Evolutionary conservation across 768 basidiomycete species (phyloP), one percentile per base, ranked within the genome.

Genomic region (Psilocybe cubensis): DNA sequence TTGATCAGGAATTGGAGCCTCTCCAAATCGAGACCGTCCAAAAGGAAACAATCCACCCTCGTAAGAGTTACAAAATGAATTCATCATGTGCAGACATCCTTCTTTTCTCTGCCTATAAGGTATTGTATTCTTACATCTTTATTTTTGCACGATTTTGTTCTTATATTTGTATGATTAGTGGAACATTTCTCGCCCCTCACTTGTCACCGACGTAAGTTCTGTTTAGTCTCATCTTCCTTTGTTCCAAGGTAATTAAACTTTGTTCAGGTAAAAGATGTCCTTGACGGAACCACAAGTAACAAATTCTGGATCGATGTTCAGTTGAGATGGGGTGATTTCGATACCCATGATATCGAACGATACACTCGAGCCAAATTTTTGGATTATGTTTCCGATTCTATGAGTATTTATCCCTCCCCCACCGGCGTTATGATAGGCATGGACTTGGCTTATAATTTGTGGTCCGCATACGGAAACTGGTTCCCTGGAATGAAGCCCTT

Each of bases 61-160:
- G 96, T 76, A 98, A 98, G 82, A 97, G 94, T 81, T 99, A 99
- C 86, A 99, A 99, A 85, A 98, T 99, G 97, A 99, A 99, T 77
- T 97, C 95, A 7, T 96, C 95, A n/a, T 98, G 96, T 63, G 96
- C 96, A 50, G 97, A 99, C 68, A 96, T 99, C 68, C 80, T 99
- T 18, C 81, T 99, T 49, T 98, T 99, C 85, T 97, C 95, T 11
- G 91, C 92, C 1, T 92, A 93, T 73, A 94, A 94, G 79, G 85
- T 83, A 61, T 17, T 44, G n/a, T 11, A 20, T 25, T 24, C 17
- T 21, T 17, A 3, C n/a, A n/a, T n/a, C 29, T 25, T 4, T 23
- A 18, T 40, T 27, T 27, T 14, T 44, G 1, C 11, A 35, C 28
- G 38, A 29, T 54, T 56, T 14, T 42, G 35, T 54, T 50, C 20